These are phyloP conservation scores for Wickerhamomyces chaumierensis DNA, from an alignment of 805 yeast species.

Conservation along the genomic window DNA sequence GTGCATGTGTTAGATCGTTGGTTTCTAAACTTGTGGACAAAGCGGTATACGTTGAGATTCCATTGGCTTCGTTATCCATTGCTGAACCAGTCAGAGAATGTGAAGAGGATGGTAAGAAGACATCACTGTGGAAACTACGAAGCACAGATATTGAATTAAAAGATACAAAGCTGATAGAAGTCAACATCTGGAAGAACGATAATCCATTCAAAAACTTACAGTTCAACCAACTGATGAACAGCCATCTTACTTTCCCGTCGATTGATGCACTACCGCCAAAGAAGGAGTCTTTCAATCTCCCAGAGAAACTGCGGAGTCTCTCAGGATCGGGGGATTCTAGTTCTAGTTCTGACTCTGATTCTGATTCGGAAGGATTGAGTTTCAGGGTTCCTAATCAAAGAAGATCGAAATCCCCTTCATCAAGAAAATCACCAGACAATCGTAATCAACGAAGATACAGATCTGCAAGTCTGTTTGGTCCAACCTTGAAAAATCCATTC, in stretches of 20 bases:
- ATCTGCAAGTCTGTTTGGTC: slow-evolving; percentile 18
- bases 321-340: neutral
- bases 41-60: slow-evolving; percentile 29
- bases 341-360: neutral
- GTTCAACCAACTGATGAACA: slow-evolving; percentile 3
- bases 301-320: neutral
- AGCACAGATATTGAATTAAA: slow-evolving; percentile 18
- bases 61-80: slow-evolving; percentile 22
- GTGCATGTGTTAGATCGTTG: slow-evolving; percentile 30
- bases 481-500: slow-evolving; percentile 14
- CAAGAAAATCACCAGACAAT: neutral
- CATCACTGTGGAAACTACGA: slow-evolving; percentile 13
- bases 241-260: slow-evolving; percentile 3
- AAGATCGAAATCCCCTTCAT: slow-evolving; percentile 2
- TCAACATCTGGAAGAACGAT: slow-evolving; percentile 10
- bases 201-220: slow-evolving; percentile 18
- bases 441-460: slow-evolving; percentile 14
- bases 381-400: slow-evolving; percentile 12
- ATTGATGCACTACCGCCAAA: slow-evolving; percentile 2
- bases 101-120: neutral
- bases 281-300: slow-evolving; percentile 7
- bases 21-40: slow-evolving; percentile 26
- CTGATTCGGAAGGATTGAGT: slow-evolving; percentile 17
- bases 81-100: slow-evolving; percentile 9
- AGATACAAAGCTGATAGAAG: slow-evolving; percentile 4